Evolutionary conservation across 805 yeast species (phyloP).

Genomic region (Saccharomycopsis sp.): DNA sequence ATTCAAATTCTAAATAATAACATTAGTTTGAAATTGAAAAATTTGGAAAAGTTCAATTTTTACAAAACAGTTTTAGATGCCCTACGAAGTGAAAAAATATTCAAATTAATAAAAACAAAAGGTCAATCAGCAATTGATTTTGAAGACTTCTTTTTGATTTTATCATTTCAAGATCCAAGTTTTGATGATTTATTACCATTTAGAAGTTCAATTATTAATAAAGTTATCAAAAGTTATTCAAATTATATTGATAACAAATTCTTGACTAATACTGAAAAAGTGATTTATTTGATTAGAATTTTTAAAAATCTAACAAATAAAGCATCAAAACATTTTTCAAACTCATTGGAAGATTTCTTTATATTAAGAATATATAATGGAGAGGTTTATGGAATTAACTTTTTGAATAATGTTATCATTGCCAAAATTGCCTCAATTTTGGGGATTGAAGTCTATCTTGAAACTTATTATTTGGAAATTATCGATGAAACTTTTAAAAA

Average conservation of each 20-base stretch:
- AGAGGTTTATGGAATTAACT: not conserved
- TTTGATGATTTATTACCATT: slow-evolving; percentile 1
- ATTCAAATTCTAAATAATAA: not conserved
- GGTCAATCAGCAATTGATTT: not conserved
- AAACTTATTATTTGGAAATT: not conserved
- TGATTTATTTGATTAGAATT: not conserved
- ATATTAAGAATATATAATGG: not conserved
- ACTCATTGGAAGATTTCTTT: not conserved
- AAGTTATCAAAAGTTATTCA: not conserved
- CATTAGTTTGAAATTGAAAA: not conserved
- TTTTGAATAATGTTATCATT: not conserved
- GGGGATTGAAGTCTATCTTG: not conserved
- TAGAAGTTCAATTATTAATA: not conserved
- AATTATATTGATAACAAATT: not conserved
- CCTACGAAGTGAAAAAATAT: not conserved
- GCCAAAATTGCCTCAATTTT: not conserved
- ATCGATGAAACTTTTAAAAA: not conserved
- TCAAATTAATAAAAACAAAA: too few relatives aligned
- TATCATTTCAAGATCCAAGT: slow-evolving; percentile 1
- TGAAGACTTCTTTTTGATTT: slow-evolving; percentile 4
- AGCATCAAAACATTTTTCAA: not conserved
- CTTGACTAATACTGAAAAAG: not conserved
- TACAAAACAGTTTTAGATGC: not conserved
- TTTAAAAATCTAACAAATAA: not conserved
- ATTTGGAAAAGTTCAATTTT: not conserved